These are phyloP conservation scores for Centaurea solstitialis DNA, from an alignment of 129 eudicot species.

Conservation along the genomic window DNA sequence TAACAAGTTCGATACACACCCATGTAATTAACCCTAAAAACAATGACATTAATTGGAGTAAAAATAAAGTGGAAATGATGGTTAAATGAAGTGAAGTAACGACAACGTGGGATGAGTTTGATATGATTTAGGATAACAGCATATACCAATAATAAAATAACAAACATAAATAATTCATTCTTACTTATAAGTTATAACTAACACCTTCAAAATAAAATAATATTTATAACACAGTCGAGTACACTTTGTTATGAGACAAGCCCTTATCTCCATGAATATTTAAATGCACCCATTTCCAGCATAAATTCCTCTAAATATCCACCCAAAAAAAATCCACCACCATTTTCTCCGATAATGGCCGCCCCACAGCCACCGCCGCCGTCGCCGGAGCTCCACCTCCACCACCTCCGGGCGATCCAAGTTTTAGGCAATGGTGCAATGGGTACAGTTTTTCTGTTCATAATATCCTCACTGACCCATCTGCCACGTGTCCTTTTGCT, in stretches of 20 bases:
- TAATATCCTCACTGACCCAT: constrained; percentile 45
- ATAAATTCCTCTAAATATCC: constrained; percentile 23
- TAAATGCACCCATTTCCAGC: constrained; percentile 13
- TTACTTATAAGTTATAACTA: too few species aligned
- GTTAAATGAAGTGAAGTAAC: background rate
- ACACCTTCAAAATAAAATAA: background rate
- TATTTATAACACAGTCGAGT: background rate
- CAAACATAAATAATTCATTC: background rate
- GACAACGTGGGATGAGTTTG: background rate
- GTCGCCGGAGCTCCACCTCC: constrained; percentile 45
- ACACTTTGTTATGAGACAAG: constrained; percentile 20
- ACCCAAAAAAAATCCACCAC: background rate
- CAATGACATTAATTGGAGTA: background rate
- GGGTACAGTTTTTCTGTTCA: constrained; percentile 90
- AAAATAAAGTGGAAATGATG: background rate
- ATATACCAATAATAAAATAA: background rate
- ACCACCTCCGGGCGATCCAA: constrained; percentile 54
- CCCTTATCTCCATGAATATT: constrained; percentile 22
- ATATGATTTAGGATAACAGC: background rate
- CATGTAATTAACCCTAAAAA: too few species aligned
- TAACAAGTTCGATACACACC: too few species aligned
- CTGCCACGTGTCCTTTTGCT: constrained; percentile 55
- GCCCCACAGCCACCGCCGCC: background rate
- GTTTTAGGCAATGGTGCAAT: constrained; percentile 88
- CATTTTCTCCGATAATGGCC: constrained; percentile 34